Percentiles rank a stretch among this genome's conserved stretches.
These are phyloP conservation scores for Diutina mesorugosa DNA, from an alignment of 1,139 yeast species.

Conservation along the genomic window DNA sequence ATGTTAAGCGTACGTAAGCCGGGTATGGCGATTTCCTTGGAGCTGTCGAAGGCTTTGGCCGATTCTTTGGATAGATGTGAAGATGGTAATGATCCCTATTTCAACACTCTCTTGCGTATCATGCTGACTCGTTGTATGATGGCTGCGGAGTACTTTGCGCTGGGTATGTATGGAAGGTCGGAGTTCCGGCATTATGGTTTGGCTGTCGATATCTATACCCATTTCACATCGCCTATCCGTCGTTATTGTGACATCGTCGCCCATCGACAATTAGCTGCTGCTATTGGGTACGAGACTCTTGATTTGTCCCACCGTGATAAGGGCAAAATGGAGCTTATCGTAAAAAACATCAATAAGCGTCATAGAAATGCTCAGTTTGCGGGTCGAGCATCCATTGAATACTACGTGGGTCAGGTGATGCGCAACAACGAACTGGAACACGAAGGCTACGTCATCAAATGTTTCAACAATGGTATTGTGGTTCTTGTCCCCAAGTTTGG, in stretches of 20 bases:
- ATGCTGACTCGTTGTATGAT: slow-evolving; percentile 99
- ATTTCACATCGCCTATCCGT: slow-evolving; percentile 96
- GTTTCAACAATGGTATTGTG: slow-evolving; percentile 89
- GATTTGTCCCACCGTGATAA: slow-evolving; percentile 81
- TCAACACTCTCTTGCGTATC: slow-evolving; percentile 86
- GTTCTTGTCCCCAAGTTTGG: slow-evolving; percentile 96
- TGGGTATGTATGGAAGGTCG: slow-evolving; percentile 88
- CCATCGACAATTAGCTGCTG: slow-evolving; percentile 94
- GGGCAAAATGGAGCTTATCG: slow-evolving; percentile 77
- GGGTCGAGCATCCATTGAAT: slow-evolving; percentile 94
- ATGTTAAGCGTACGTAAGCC: slow-evolving; percentile 74
- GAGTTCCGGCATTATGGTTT: slow-evolving; percentile 95
- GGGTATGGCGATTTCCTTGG: slow-evolving; percentile 64
- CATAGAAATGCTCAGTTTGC: slow-evolving; percentile 99
- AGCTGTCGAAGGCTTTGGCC: slow-evolving; percentile 83
- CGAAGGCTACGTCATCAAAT: slow-evolving; percentile 85
- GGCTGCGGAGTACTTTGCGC: slow-evolving; percentile 96
- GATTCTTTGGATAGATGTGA: slow-evolving; percentile 84
- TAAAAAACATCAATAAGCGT: slow-evolving; percentile 80
- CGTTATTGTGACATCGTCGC: slow-evolving; percentile 97
- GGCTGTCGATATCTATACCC: slow-evolving; percentile 95
- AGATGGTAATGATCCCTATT: slow-evolving; percentile 75
- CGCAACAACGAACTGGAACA: slow-evolving; percentile 58
- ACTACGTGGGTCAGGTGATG: slow-evolving; percentile 96
- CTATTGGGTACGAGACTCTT: slow-evolving; percentile 83